Evolutionary conservation across 768 basidiomycete genomes (phyloP), one percentile per base, ranked within the genome.

Genomic region (Leccinum boreale): DNA sequence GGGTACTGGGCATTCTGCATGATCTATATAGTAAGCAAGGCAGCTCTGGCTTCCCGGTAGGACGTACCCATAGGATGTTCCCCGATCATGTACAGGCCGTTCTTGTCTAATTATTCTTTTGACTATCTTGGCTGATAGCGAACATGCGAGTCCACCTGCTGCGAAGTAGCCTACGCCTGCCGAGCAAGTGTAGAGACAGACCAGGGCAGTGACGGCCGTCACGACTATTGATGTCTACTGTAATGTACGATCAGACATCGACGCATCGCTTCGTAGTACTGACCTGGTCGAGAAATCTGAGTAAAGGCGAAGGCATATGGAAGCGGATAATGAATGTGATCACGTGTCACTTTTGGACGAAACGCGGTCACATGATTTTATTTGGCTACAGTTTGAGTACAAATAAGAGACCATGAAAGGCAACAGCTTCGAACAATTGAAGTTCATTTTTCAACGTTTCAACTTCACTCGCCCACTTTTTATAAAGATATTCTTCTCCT

Each of bases 1-100:
- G 90, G 5, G 90, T 92, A 60, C 87, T 89, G 5, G 90, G 90
- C 90, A 92, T 92, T 12, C 90, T 91, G 66, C 50, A 57, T 15
- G n/a, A 42, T 24, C 19, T 14, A 23, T 24, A 7, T 26, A 7
- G 19, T 62, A 24, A 53, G 53, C 31, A 39, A 29, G 24, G 39
- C 36, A 36, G n/a, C 42, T 21, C 29, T 29, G 11, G 7, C 5
- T 15, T 46, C 33, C n/a, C 0, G 31, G 23, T 9, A 42, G n/a
- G 46, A 58, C 82, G 50, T 65, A 91, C 90, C 90, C 90, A 67
- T 87, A 92, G 4, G 84, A 76, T 52, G 75, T 74, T 67, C 86
- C 89, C 46, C 73, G 72, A 46, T 66, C 62, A 23, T 74, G 65
- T 33, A 69, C 59, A 5, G 87, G 90, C 39, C 90, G 81, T 23